phyloP scores from a whole-genome alignment of 2,329 filamentous ascomycete genomes.

The Aspergillus puulaauensis region DNA sequence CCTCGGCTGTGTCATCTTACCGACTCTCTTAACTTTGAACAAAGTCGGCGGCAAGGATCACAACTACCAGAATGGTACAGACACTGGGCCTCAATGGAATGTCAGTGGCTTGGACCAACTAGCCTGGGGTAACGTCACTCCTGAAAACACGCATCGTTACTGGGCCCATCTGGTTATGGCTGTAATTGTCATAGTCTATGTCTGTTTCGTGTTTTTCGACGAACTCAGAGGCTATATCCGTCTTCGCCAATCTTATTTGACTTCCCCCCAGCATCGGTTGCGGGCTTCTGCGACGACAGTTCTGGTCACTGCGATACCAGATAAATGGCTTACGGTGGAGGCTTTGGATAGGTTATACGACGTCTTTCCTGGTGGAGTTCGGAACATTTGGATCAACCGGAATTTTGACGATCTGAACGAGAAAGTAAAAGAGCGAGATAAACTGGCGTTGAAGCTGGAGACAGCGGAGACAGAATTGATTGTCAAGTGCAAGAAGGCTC shows the following conservation, averaged over 20 bases:
- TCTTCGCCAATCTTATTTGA: slow-evolving; percentile 89
- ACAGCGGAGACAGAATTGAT: slow-evolving; percentile 82
- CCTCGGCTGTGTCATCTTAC: slow-evolving; percentile 73
- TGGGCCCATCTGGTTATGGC: slow-evolving; percentile 84
- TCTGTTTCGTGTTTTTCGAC: slow-evolving; percentile 82
- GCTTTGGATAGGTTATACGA: slow-evolving; percentile 84
- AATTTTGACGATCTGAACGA: slow-evolving; percentile 80
- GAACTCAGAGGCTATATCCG: slow-evolving; percentile 88
- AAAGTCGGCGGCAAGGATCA: slow-evolving; percentile 67
- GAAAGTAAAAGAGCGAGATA: slow-evolving; percentile 75
- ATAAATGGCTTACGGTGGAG: slow-evolving; percentile 84
- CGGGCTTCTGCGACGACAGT: slow-evolving; percentile 94
- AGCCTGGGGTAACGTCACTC: slow-evolving; percentile 81
- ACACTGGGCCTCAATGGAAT: slow-evolving; percentile 42
- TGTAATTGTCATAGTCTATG: slow-evolving; percentile 74
- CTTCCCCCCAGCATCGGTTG: slow-evolving; percentile 89
- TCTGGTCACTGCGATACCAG: slow-evolving; percentile 83
- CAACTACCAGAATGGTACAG: slow-evolving; percentile 43
- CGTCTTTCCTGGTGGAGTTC: slow-evolving; percentile 90
- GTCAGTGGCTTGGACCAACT: slow-evolving; percentile 75
- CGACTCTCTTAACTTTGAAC: slow-evolving; percentile 84
- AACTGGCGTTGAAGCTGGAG: slow-evolving; percentile 72
- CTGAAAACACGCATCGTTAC: slow-evolving; percentile 65
- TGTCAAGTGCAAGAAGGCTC: slow-evolving; percentile 72
- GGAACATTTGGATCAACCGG: slow-evolving; percentile 95